A percentile compares a stretch with the other conserved stretches of the same genome.
Evolutionary conservation across 202 grass and related monocot species (phyloP).

Genomic region (Panicum virgatum): DNA sequence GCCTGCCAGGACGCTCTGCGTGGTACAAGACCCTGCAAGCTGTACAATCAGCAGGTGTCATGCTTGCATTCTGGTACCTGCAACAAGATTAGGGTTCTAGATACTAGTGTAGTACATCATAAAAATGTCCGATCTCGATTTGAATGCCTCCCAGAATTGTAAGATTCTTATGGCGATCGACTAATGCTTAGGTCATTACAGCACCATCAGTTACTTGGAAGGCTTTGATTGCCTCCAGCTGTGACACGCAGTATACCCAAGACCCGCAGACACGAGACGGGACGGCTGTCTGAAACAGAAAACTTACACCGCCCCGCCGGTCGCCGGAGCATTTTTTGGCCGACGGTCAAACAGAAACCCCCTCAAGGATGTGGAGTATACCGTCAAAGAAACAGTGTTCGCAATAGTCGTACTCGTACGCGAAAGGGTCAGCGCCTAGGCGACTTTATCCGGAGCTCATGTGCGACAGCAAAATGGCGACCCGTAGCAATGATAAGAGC

Average conservation of each 20-base stretch:
- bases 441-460: background rate
- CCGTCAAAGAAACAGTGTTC: background rate
- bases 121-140: background rate
- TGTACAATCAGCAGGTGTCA: background rate
- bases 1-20: background rate
- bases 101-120: background rate
- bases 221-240: background rate
- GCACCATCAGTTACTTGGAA: background rate
- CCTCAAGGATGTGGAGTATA: background rate
- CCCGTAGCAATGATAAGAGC: background rate
- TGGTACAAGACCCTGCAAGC: background rate
- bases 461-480: background rate
- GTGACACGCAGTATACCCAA: background rate
- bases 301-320: background rate
- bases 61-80: background rate
- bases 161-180: background rate
- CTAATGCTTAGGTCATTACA: background rate
- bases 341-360: conserved; percentile 2
- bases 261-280: background rate
- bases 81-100: background rate
- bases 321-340: background rate
- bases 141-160: background rate
- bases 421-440: conserved; percentile 9
- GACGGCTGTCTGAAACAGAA: background rate
- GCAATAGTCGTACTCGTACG: background rate